Conservation (phyloP, 1,284 basidiomycete species). For the Grifola frondosa region DNA sequence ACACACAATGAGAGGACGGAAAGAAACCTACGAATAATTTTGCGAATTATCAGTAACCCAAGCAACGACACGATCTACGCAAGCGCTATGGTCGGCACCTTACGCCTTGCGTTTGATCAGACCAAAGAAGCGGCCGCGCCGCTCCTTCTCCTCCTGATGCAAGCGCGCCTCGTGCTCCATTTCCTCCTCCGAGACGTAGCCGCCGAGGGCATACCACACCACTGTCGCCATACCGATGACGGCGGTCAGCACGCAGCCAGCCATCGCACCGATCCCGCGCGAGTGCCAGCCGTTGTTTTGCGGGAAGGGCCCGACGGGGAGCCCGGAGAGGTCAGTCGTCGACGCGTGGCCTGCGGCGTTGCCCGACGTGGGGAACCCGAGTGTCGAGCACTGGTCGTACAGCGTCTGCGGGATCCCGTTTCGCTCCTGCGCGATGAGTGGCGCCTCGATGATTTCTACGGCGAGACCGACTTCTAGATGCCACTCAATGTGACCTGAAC, state of each 20-base stretch:
- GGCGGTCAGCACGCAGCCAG: conserved; percentile 81
- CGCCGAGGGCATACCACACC: conserved; percentile 79
- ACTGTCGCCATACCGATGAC: conserved; percentile 80
- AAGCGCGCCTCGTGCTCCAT: conserved; percentile 67
- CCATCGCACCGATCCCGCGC: conserved; percentile 82
- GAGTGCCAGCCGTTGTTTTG: conserved; percentile 79
- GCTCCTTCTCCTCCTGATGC: conserved; percentile 55
- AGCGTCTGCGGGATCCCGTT: conserved; percentile 49
- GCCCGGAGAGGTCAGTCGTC: conserved; percentile 61
- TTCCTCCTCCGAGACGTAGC: conserved; percentile 70
- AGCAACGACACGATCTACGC: too few species aligned
- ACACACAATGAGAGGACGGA: too few species aligned
- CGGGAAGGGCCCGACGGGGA: conserved; percentile 64
- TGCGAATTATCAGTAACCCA: too few species aligned
- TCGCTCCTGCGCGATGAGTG: conserved; percentile 56
- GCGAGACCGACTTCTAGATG: conserved; percentile 80
- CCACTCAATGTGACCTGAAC: conserved; percentile 77
- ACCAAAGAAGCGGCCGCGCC: conserved; percentile 35
- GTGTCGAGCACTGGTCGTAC: conserved; percentile 70
- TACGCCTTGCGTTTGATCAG: conserved; percentile 21
- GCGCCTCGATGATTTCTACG: conserved; percentile 76
- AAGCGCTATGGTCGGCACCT: neutral
- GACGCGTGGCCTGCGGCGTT: conserved; percentile 79
- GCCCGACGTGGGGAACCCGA: conserved; percentile 61
- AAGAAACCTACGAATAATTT: too few species aligned